phyloP scores from a whole-genome alignment of 2,329 filamentous ascomycete genomes.

The Ophiostoma triangulosporum region DNA sequence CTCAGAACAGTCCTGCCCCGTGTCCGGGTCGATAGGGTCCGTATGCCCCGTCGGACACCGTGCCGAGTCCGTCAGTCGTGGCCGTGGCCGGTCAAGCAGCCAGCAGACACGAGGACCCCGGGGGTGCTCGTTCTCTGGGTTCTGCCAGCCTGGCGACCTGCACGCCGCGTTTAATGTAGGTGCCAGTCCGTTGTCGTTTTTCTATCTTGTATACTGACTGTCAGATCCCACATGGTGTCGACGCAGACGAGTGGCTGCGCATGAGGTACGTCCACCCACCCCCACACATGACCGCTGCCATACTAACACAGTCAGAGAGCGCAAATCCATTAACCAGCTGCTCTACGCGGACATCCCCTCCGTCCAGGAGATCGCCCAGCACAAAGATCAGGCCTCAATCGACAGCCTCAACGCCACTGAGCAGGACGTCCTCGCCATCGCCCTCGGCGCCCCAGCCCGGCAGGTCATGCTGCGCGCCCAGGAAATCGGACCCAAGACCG shows the following conservation, averaged over 20 bases:
- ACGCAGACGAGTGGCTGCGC: not conserved
- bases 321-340: conserved; percentile 10
- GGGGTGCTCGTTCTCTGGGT: not conserved
- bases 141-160: not conserved
- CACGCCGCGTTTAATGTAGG: not conserved
- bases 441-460: conserved; percentile 38
- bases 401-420: conserved; percentile 34
- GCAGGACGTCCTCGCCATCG: conserved; percentile 35
- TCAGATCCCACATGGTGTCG: not conserved
- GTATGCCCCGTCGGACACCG: not conserved
- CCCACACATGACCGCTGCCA: not conserved
- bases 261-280: not conserved
- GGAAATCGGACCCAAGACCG: conserved; percentile 34
- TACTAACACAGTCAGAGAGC: conserved; percentile 17
- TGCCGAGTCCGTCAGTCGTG: not conserved
- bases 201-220: not conserved
- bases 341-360: conserved; percentile 1
- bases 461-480: conserved; percentile 40
- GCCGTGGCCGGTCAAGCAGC: not conserved
- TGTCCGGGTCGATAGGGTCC: not conserved
- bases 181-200: not conserved
- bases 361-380: not conserved
- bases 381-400: conserved; percentile 25
- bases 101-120: not conserved
- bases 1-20: not conserved